Percentiles rank a stretch among this genome's conserved stretches.
Evolutionary conservation across 2,329 filamentous ascomycete genomes (phyloP).

Genomic region (Venturia oleaginea): DNA sequence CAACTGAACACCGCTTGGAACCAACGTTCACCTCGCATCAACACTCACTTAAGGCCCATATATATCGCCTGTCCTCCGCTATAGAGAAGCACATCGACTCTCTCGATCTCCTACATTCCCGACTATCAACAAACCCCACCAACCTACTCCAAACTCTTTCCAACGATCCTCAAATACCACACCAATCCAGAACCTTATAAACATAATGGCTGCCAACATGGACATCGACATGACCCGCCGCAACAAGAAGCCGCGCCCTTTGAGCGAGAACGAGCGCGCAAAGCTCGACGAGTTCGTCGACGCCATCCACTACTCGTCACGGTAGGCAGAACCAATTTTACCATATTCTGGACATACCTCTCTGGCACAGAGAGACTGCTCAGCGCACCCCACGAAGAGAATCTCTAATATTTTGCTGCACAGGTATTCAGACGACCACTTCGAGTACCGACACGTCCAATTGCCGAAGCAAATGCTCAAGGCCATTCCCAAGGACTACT

Average conservation of each 20-base stretch:
- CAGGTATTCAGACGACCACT: conserved; percentile 88
- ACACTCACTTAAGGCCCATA: not conserved
- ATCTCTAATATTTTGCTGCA: not conserved
- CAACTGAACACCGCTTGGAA: not conserved
- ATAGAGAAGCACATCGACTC: not conserved
- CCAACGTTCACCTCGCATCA: not conserved
- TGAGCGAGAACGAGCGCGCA: conserved; percentile 73
- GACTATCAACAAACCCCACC: conserved; percentile 4
- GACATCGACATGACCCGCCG: conserved; percentile 76
- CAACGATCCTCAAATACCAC: not conserved
- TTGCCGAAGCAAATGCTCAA: conserved; percentile 98
- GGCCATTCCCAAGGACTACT: conserved; percentile 89
- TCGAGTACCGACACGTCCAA: conserved; percentile 95
- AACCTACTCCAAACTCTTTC: not conserved
- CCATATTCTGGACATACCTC: not conserved
- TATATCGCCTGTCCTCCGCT: not conserved
- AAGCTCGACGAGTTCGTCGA: conserved; percentile 87
- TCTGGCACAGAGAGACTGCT: not conserved
- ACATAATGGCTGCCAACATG: conserved; percentile 21
- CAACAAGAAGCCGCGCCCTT: conserved; percentile 73
- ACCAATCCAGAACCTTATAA: not conserved
- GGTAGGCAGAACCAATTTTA: conserved; percentile 45
- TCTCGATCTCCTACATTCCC: not conserved
- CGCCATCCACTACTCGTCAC: conserved; percentile 87
- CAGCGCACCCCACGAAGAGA: not conserved